Evolutionary conservation across 129 eudicot species (phyloP).

Genomic region (Chrysanthemum lavandulifolium): DNA sequence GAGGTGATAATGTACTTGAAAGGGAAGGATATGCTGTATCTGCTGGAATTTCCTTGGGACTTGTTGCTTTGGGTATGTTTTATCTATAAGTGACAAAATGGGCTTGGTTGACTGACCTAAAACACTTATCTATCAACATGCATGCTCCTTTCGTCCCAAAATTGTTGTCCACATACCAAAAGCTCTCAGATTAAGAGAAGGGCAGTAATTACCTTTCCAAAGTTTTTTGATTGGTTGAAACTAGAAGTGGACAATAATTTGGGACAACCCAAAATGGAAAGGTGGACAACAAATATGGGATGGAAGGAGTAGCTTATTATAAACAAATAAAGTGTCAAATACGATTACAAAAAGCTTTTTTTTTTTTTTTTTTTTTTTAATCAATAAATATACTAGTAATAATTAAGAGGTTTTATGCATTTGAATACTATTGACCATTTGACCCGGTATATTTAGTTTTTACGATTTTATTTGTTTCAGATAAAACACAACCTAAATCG

Average conservation of each 20-base stretch:
- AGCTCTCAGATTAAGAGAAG: too few species aligned
- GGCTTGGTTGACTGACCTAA: neutral
- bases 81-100: neutral
- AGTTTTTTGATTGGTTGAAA: too few species aligned
- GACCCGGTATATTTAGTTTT: neutral
- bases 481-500: neutral
- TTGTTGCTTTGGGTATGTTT: slow-evolving; percentile 87
- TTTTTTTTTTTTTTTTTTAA: too few species aligned
- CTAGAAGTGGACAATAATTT: too few species aligned
- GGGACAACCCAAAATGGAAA: too few species aligned
- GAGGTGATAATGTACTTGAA: slow-evolving; percentile 98
- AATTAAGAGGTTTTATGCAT: neutral
- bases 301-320: neutral
- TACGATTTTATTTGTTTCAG: neutral
- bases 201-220: too few species aligned
- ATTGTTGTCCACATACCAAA: too few species aligned
- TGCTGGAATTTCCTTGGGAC: slow-evolving; percentile 93
- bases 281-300: neutral
- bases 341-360: neutral
- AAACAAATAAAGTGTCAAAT: slow-evolving; percentile 2
- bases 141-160: too few species aligned
- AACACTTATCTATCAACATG: too few species aligned
- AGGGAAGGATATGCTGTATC: slow-evolving; percentile 98
- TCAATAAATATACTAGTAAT: neutral
- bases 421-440: slow-evolving; percentile 4